Base-by-base conservation (phyloP, 2,329 filamentous ascomycete species). In the Plectosphaerella sp. region DNA sequence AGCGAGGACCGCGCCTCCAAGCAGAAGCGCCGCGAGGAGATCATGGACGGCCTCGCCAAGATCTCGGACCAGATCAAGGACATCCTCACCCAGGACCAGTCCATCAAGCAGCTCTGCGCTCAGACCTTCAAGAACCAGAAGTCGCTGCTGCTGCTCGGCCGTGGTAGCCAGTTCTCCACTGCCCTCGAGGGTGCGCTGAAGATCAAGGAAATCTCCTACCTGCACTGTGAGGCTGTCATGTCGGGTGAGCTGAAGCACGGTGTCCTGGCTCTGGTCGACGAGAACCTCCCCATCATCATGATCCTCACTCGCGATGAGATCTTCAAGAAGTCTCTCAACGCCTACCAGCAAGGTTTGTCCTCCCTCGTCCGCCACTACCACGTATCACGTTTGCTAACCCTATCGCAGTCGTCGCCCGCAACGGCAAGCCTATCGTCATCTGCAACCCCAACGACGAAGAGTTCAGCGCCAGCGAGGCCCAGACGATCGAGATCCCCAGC, bases 171-270 rank as follows among this genome's bases (percentile, higher is more conserved):
- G 76, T 96, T 92, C 79, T 92, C 93, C 55, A 99, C 94, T 63
- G 94, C 94, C 52, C 85, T 99, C 20, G 94, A 99, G 79, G 94
- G 91, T 74, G 94, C 94, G 48, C 81, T 99, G 62, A 99, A 99
- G 82, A 99, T 99, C 75, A 99, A 99, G 84, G 94, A 99, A 77
- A 99, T 99, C 65, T 97, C 93, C 16, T 99, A 99, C 75, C 89
- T 99, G 54, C 94, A 99, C 75, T 99, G 94, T 74, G 94, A 99
- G 78, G 94, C 94, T 63, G 94, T 99, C 79, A 99, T 99, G 94
- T 97, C 94, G 59, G 94, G 94, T 74, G 94, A 99, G 77, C 83
- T 99, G 64, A 99, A 99, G 84, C 94, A 99, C 73, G 94, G 94
- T 80, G 94, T 99, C 49, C 79, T 99, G 68, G 94, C 94, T 50